These are phyloP conservation scores for Cichorium intybus DNA, from an alignment of 140 eudicot species.

Conservation along the genomic window DNA sequence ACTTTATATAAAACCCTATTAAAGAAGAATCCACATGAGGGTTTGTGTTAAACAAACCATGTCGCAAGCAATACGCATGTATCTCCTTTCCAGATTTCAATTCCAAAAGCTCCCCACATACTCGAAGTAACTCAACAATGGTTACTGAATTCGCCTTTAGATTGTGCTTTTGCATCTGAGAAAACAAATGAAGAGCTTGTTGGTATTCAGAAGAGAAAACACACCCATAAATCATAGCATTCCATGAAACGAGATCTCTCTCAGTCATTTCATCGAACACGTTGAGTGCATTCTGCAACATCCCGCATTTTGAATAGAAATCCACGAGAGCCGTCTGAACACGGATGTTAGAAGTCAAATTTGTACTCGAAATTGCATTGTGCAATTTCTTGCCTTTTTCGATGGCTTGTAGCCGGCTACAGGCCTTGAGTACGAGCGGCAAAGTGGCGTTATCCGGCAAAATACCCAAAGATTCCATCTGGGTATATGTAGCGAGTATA, in stretches of 20 bases:
- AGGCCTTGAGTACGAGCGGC: constrained; percentile 59
- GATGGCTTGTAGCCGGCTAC: constrained; percentile 39
- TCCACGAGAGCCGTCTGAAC: constrained; percentile 45
- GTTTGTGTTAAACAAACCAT: constrained; percentile 35
- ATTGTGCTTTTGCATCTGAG: constrained; percentile 34
- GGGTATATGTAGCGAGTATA: constrained; percentile 49
- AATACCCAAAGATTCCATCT: constrained; percentile 47
- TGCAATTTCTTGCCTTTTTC: constrained; percentile 53
- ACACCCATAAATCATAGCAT: constrained; percentile 59
- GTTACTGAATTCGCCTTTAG: constrained; percentile 49
- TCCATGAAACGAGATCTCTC: constrained; percentile 64
- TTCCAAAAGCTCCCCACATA: constrained; percentile 43
- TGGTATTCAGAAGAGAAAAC: constrained; percentile 38
- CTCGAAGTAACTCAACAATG: constrained; percentile 43
- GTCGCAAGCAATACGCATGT: constrained; percentile 55
- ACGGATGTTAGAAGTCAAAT: constrained; percentile 37
- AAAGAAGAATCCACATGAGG: constrained; percentile 52
- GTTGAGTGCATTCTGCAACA: constrained; percentile 32
- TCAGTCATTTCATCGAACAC: constrained; percentile 60
- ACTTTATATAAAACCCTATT: constrained; percentile 46
- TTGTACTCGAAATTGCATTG: constrained; percentile 1
- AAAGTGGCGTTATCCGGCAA: constrained; percentile 42
- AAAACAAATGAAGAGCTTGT: constrained; percentile 36
- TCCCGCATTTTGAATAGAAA: constrained; percentile 47
- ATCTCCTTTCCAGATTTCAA: constrained; percentile 44